Percentiles rank a stretch among this genome's conserved stretches.
Conservation (phyloP, 1,284 basidiomycete species). For the Cutaneotrichosporon cutaneum region DNA sequence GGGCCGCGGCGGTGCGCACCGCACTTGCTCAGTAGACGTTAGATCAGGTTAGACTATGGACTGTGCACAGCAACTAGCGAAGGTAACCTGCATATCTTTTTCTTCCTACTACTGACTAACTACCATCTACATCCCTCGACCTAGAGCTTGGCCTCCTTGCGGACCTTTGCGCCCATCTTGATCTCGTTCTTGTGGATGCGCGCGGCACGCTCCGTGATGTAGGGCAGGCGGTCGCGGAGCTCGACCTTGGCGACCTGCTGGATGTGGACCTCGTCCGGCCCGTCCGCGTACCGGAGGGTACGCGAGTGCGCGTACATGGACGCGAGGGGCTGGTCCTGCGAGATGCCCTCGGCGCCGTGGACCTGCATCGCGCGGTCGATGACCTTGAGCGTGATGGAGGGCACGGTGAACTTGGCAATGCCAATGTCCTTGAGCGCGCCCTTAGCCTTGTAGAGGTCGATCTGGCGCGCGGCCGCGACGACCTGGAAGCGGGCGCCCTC, state of each 20-base stretch:
- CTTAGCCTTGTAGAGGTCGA: conserved; percentile 86
- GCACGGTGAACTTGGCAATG: conserved; percentile 95
- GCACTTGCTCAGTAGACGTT: background rate
- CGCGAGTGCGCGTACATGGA: conserved; percentile 73
- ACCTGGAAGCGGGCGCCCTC: conserved; percentile 84
- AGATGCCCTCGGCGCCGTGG: conserved; percentile 91
- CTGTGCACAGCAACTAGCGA: background rate
- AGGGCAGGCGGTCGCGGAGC: conserved; percentile 56
- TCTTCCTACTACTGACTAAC: conserved; percentile 1
- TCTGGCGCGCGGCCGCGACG: conserved; percentile 87
- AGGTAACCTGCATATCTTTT: background rate
- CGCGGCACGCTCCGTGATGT: conserved; percentile 20
- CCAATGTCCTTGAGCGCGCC: conserved; percentile 96
- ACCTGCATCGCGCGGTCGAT: conserved; percentile 93
- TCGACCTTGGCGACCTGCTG: conserved; percentile 90
- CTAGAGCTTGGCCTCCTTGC: conserved; percentile 7
- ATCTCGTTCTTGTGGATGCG: conserved; percentile 14
- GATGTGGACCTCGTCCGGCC: conserved; percentile 91
- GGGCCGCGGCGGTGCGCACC: background rate
- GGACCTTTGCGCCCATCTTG: conserved; percentile 15
- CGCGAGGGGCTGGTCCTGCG: conserved; percentile 83
- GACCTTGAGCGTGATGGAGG: conserved; percentile 79
- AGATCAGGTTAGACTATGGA: background rate
- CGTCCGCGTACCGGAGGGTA: conserved; percentile 87
- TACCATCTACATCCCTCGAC: background rate